A percentile compares a stretch with the other conserved stretches of the same genome.
Evolutionary conservation across 768 basidiomycete genomes (phyloP).

Genomic region (Termitomyces sp.): DNA sequence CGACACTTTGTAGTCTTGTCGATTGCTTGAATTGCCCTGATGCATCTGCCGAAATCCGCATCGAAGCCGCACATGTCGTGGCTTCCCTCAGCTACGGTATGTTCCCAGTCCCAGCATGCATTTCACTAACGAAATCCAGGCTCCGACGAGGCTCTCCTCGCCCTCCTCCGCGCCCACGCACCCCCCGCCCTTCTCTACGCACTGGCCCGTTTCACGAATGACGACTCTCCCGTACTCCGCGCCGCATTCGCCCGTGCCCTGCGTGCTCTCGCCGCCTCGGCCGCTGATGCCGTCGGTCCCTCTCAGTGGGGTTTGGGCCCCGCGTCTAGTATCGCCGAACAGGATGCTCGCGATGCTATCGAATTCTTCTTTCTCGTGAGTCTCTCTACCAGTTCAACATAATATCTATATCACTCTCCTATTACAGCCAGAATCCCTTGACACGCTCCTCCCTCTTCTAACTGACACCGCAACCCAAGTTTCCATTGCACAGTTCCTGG

Average conservation of each 20-base stretch:
- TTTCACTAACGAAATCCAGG: conserved; percentile 28
- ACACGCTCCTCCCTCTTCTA: conserved; percentile 51
- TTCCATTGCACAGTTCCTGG: conserved; percentile 55
- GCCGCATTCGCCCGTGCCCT: conserved; percentile 61
- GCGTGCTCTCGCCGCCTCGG: conserved; percentile 48
- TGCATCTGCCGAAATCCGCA: conserved; percentile 40
- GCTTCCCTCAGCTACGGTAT: conserved; percentile 68
- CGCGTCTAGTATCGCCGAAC: conserved; percentile 33
- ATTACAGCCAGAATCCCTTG: conserved; percentile 50
- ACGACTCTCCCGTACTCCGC: conserved; percentile 35
- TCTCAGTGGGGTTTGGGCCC: conserved; percentile 58
- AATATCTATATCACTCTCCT: neutral
- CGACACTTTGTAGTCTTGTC: conserved; percentile 43
- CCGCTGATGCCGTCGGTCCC: conserved; percentile 67
- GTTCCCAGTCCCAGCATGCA: neutral
- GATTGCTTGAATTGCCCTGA: conserved; percentile 45
- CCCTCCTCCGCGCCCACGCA: conserved; percentile 52
- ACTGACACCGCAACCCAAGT: conserved; percentile 23
- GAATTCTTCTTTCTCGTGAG: conserved; percentile 57
- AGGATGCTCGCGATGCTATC: conserved; percentile 52
- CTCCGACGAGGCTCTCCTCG: conserved; percentile 53
- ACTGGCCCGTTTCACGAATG: conserved; percentile 39
- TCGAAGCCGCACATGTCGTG: conserved; percentile 72
- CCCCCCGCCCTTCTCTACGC: conserved; percentile 59
- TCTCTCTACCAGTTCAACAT: neutral